A percentile compares a stretch with the other conserved stretches of the same genome.
These are phyloP conservation scores for Hypsizygus marmoreus DNA, from an alignment of 768 basidiomycete species.

Conservation along the genomic window DNA sequence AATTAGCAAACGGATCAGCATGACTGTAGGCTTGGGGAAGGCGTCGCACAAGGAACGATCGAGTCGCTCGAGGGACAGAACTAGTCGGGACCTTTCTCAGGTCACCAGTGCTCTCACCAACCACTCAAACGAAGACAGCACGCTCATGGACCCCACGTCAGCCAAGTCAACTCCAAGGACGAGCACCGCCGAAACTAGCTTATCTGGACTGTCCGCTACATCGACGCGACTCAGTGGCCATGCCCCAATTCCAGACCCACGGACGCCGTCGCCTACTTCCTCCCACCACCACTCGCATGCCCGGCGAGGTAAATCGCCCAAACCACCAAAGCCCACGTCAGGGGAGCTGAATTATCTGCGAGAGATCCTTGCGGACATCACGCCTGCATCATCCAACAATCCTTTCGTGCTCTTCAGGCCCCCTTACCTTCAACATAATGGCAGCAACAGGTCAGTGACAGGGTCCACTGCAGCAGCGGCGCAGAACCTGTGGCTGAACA, in stretches of 20 bases:
- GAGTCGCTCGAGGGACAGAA: slow-evolving; percentile 33
- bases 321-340: slow-evolving; percentile 53
- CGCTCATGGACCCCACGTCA: slow-evolving; percentile 8
- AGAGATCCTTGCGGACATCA: slow-evolving; percentile 66
- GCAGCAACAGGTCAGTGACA: slow-evolving; percentile 14
- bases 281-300: slow-evolving; percentile 21
- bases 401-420: slow-evolving; percentile 56
- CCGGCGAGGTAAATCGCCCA: slow-evolving; percentile 44
- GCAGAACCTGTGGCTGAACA: slow-evolving; percentile 46
- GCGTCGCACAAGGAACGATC: slow-evolving; percentile 35
- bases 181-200: slow-evolving; percentile 8
- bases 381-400: slow-evolving; percentile 37
- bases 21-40: slow-evolving; percentile 53
- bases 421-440: slow-evolving; percentile 8
- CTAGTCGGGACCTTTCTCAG: slow-evolving; percentile 13
- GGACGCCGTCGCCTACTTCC: slow-evolving; percentile 12
- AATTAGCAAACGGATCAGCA: slow-evolving; percentile 62
- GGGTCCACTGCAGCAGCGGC: slow-evolving; percentile 8
- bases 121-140: slow-evolving; percentile 6
- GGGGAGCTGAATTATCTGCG: slow-evolving; percentile 70
- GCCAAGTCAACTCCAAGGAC: neutral
- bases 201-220: slow-evolving; percentile 12
- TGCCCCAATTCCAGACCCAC: slow-evolving; percentile 5
- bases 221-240: slow-evolving; percentile 3
- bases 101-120: neutral